Percentiles rank a stretch among this genome's conserved stretches.
Conservation (phyloP, 345 rosid genomes). For the Cochlearia excelsa region DNA sequence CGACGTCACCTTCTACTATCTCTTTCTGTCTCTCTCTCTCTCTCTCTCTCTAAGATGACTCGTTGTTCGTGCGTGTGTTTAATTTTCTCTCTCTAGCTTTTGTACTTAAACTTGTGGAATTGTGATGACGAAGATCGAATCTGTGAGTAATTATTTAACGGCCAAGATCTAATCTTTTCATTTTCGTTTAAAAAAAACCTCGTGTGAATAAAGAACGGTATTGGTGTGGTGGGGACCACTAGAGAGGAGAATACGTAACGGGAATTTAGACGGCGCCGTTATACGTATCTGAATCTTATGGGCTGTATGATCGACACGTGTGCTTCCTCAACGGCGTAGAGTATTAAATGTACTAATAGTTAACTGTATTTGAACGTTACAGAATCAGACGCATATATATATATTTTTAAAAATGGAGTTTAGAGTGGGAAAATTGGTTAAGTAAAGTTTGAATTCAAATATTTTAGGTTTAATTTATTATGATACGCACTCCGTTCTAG, state of each 20-base stretch:
- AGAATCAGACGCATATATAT: not conserved
- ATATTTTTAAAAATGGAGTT: too few species aligned
- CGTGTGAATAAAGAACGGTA: slow-evolving; percentile 24
- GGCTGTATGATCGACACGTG: not conserved
- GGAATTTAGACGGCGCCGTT: slow-evolving; percentile 36
- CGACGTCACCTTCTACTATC: slow-evolving; percentile 23
- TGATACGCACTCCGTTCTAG: too few species aligned
- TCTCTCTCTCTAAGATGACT: slow-evolving; percentile 7
- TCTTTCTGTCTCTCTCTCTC: slow-evolving; percentile 11
- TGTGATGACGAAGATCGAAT: slow-evolving; percentile 8
- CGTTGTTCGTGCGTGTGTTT: not conserved
- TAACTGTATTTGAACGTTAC: slow-evolving; percentile 3
- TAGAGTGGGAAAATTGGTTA: not conserved
- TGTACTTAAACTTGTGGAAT: not conserved
- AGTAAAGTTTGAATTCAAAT: not conserved
- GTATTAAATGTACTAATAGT: too few species aligned
- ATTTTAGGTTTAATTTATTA: not conserved
- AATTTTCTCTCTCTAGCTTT: slow-evolving; percentile 8
- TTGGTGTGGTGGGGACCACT: slow-evolving; percentile 10
- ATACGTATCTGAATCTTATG: not conserved
- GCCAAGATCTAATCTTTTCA: slow-evolving; percentile 22
- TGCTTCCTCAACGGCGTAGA: not conserved
- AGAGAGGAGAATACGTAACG: slow-evolving; percentile 18
- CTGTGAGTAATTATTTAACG: slow-evolving; percentile 13
- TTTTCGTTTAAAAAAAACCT: slow-evolving; percentile 20